Evolutionary conservation across 2,329 filamentous ascomycete species (phyloP), one percentile per base, ranked within the genome.

Genomic region (Keithomyces neogunnii): DNA sequence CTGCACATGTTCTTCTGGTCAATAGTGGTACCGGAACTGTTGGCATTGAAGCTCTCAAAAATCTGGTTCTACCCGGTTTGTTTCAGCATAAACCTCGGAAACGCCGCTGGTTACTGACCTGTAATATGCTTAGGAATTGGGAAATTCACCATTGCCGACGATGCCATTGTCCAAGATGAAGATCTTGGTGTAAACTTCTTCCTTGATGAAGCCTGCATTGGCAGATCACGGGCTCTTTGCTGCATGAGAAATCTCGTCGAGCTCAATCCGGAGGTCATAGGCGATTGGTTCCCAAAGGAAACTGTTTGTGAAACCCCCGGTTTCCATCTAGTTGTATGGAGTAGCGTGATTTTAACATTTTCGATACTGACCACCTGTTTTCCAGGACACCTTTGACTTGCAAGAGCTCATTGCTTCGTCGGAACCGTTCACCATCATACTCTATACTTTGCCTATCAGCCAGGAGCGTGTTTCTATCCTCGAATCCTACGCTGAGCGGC

Each of bases 151-250:
- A 95, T 99, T 55, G 85, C 87, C 49, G 93, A 99, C 62, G 83
- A 86, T 5, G 80, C 83, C 1, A 67, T 78, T 2, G 91, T 99
- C n/a, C 75, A 74, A 1, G 85, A 95, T 59, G 76, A 83, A 42
- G 93, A 99, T 62, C 74, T 99, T 40, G 93, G 95, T 4, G 86
- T 96, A 56, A 99, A 99, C 70, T 99, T 99, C 76, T 99, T 99
- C 63, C 75, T 99, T 0, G 89, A 96, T 55, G 83, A 93, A 60
- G 73, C 77, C 47, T 86, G 83, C 57, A 66, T 95, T 38, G 91
- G 90, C 49, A 84, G 84, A 61, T 83, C 83, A 30, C 83, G 93
- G 58, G 89, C 92, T 2, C 80, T 89, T 65, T 84, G 87, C 63
- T 88, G 86, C 50, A 84, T 85, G 52, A 83, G 85, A 55, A 75